phyloP scores from a whole-genome alignment of 495 filamentous ascomycete genomes.

The Parachaetomium inaequale region DNA sequence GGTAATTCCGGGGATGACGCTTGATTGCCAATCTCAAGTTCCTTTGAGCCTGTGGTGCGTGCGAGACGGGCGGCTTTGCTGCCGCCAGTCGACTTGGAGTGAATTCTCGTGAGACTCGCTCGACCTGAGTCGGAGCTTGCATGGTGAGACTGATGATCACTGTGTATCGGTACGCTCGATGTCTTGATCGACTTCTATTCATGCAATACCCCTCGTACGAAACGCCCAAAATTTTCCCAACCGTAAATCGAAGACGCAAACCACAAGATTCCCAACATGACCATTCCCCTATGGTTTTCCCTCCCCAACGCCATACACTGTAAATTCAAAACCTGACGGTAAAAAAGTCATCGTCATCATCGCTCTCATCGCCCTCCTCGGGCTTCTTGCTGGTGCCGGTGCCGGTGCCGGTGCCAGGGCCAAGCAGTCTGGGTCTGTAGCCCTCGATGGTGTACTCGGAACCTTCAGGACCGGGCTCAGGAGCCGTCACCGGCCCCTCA shows the following conservation, averaged over 20 bases:
- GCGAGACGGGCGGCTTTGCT: neutral
- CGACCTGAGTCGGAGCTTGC: neutral
- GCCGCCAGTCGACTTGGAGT: neutral
- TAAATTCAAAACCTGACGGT: conserved; percentile 22
- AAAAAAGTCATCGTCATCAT: conserved; percentile 22
- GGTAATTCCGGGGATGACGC: conserved; percentile 61
- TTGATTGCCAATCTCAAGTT: conserved; percentile 77
- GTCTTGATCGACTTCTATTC: neutral
- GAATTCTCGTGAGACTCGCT: neutral
- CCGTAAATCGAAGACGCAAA: too few species aligned
- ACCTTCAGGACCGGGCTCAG: conserved; percentile 25
- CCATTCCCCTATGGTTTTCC: neutral
- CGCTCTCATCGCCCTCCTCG: conserved; percentile 5
- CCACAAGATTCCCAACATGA: neutral
- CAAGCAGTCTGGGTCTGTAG: conserved; percentile 34
- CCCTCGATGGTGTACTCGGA: conserved; percentile 48
- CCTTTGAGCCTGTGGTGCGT: conserved; percentile 8
- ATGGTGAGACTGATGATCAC: neutral
- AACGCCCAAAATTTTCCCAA: neutral
- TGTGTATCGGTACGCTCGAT: neutral
- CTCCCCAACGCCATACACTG: neutral
- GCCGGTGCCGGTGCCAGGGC: conserved; percentile 10
- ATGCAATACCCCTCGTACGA: neutral
- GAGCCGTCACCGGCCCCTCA: conserved; percentile 31
- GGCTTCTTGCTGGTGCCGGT: conserved; percentile 20